phyloP scores from a whole-genome alignment of 2,329 filamentous ascomycete species.

The Pseudogymnoascus sp. region DNA sequence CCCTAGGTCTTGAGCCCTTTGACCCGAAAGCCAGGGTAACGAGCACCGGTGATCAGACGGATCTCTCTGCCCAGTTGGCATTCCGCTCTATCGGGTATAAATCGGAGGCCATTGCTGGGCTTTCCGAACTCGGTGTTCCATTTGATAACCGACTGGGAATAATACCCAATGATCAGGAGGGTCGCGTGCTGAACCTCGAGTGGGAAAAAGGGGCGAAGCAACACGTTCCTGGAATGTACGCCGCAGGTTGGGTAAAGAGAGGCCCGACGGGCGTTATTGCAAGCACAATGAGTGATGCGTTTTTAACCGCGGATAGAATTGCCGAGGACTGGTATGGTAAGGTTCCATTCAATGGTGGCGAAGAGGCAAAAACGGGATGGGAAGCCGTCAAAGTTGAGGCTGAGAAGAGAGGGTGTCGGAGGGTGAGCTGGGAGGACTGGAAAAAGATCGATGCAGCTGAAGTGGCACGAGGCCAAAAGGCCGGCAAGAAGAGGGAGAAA shows the following conservation, averaged over 20 bases:
- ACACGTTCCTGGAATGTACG: slow-evolving; percentile 69
- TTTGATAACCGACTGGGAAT: slow-evolving; percentile 70
- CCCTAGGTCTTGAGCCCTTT: slow-evolving; percentile 46
- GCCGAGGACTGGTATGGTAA: slow-evolving; percentile 60
- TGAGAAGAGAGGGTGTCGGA: slow-evolving; percentile 44
- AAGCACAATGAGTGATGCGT: slow-evolving; percentile 91
- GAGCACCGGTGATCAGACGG: slow-evolving; percentile 40
- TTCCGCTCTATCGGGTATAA: slow-evolving; percentile 97
- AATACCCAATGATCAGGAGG: slow-evolving; percentile 73
- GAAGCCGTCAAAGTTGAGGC: slow-evolving; percentile 60
- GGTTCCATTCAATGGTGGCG: slow-evolving; percentile 39
- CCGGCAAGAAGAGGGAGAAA: slow-evolving; percentile 73
- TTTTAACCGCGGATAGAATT: slow-evolving; percentile 78
- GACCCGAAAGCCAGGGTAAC: slow-evolving; percentile 42
- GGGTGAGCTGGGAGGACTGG: slow-evolving; percentile 82
- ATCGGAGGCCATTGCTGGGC: slow-evolving; percentile 66
- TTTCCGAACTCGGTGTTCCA: slow-evolving; percentile 62
- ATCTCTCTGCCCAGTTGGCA: slow-evolving; percentile 60
- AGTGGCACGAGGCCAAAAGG: slow-evolving; percentile 51
- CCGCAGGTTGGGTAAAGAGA: slow-evolving; percentile 91
- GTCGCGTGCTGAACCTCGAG: slow-evolving; percentile 64
- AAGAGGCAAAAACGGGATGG: slow-evolving; percentile 55
- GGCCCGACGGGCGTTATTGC: slow-evolving; percentile 95
- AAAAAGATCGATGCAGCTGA: slow-evolving; percentile 74
- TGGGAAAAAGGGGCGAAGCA: slow-evolving; percentile 60